A percentile compares a stretch with the other conserved stretches of the same genome.
Evolutionary conservation across 2,329 filamentous ascomycete genomes (phyloP).

Genomic region (Corniculantispora saksenae): DNA sequence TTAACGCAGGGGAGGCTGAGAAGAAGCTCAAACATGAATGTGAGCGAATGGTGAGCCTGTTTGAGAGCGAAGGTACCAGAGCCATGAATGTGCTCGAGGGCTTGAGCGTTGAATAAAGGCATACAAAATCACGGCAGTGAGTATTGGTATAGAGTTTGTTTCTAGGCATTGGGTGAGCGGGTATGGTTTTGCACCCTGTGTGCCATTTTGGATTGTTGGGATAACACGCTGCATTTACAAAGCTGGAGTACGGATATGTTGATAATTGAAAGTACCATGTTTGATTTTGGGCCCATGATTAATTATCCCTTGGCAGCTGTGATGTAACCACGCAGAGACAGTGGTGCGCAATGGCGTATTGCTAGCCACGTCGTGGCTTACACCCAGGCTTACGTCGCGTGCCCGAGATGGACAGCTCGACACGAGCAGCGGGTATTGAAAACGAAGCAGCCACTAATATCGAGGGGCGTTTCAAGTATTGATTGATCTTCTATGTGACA

Average conservation of each 20-base stretch:
- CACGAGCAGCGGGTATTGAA: neutral
- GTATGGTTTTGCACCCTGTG: slow-evolving; percentile 8
- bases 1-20: slow-evolving; percentile 80
- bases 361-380: slow-evolving; percentile 10
- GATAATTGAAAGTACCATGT: slow-evolving; percentile 8
- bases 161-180: slow-evolving; percentile 13
- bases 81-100: slow-evolving; percentile 79
- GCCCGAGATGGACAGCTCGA: neutral
- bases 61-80: slow-evolving; percentile 78
- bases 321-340: slow-evolving; percentile 13
- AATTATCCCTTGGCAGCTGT: neutral
- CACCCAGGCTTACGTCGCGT: neutral
- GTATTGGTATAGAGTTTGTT: slow-evolving; percentile 6
- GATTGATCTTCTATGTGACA: neutral
- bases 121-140: slow-evolving; percentile 10
- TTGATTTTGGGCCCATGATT: neutral
- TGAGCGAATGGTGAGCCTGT: slow-evolving; percentile 77
- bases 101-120: slow-evolving; percentile 54
- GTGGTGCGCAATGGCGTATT: slow-evolving; percentile 1
- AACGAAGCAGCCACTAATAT: neutral
- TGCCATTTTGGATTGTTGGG: slow-evolving; percentile 16
- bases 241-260: slow-evolving; percentile 15
- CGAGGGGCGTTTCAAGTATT: neutral
- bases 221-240: slow-evolving; percentile 15
- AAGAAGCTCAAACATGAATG: slow-evolving; percentile 77